Evolutionary conservation across 768 basidiomycete genomes (phyloP).

Genomic region (Astraeus odoratus): DNA sequence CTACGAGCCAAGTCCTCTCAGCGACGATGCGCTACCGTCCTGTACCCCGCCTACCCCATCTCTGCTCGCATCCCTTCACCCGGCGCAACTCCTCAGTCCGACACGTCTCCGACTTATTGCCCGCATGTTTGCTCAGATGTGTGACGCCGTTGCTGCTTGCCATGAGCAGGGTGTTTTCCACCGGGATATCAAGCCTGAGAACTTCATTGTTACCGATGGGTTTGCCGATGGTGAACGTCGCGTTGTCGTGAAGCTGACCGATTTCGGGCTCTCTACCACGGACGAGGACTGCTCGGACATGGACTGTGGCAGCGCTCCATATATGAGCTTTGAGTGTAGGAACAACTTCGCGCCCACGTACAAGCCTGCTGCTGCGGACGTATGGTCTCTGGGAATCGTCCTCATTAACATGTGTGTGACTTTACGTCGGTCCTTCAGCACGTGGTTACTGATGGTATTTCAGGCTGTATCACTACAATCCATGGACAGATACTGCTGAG

Average conservation of each 20-base stretch:
- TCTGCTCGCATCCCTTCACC: slow-evolving; percentile 77
- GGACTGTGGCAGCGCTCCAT: slow-evolving; percentile 97
- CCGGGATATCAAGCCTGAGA: slow-evolving; percentile 98
- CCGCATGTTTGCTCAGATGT: slow-evolving; percentile 99
- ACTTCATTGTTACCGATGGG: slow-evolving; percentile 91
- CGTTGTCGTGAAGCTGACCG: slow-evolving; percentile 93
- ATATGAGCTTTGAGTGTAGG: slow-evolving; percentile 99
- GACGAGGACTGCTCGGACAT: slow-evolving; percentile 89
- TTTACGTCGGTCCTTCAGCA: background rate
- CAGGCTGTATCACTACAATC: slow-evolving; percentile 96
- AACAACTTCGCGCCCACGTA: slow-evolving; percentile 96
- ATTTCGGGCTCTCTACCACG: slow-evolving; percentile 92
- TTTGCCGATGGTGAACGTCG: slow-evolving; percentile 66
- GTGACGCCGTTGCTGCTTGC: slow-evolving; percentile 92
- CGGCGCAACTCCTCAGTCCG: slow-evolving; percentile 74
- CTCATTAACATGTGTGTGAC: slow-evolving; percentile 88
- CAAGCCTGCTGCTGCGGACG: slow-evolving; percentile 90
- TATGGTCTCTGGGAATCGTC: slow-evolving; percentile 98
- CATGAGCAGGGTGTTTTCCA: slow-evolving; percentile 89
- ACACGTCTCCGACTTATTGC: slow-evolving; percentile 89
- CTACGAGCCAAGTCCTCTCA: slow-evolving; percentile 44
- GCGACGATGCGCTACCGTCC: slow-evolving; percentile 28
- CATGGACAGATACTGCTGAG: slow-evolving; percentile 91
- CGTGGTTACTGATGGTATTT: slow-evolving; percentile 3
- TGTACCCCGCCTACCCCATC: slow-evolving; percentile 91